phyloP scores from a whole-genome alignment of 306 rosid genomes.

The Vachellia collinsii region DNA sequence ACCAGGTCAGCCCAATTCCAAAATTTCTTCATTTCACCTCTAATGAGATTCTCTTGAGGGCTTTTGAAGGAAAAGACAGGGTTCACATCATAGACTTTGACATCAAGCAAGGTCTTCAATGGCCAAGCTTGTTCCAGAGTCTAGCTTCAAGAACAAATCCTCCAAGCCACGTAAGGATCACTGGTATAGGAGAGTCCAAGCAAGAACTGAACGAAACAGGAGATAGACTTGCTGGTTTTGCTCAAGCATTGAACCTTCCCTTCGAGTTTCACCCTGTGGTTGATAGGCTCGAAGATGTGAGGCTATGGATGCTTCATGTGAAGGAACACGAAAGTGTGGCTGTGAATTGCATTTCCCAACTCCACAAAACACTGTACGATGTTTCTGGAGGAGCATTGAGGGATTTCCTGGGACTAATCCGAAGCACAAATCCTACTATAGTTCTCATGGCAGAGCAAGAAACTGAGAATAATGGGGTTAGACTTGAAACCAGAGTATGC shows the following conservation, averaged over 20 bases:
- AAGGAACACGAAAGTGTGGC: conserved; percentile 90
- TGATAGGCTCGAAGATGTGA: conserved; percentile 93
- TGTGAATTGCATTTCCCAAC: conserved; percentile 80
- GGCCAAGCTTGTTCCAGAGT: conserved; percentile 97
- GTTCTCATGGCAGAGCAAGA: conserved; percentile 85
- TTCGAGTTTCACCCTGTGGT: conserved; percentile 95
- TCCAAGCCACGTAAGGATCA: conserved; percentile 88
- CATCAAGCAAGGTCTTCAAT: conserved; percentile 91
- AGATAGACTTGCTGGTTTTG: conserved; percentile 85
- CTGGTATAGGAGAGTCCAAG: conserved; percentile 90
- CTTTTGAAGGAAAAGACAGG: conserved; percentile 95
- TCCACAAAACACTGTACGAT: conserved; percentile 82
- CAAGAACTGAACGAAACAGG: conserved; percentile 94
- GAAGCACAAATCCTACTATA: conserved; percentile 75
- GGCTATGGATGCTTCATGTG: conserved; percentile 99
- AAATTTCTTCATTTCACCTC: conserved; percentile 92
- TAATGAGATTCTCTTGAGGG: conserved; percentile 83
- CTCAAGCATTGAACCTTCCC: conserved; percentile 77
- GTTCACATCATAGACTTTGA: conserved; percentile 97
- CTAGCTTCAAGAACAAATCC: conserved; percentile 78
- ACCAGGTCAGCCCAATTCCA: conserved; percentile 83
- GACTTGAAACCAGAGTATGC: conserved; percentile 69
- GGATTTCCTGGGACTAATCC: conserved; percentile 80
- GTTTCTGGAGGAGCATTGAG: conserved; percentile 68
- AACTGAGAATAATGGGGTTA: conserved; percentile 71